Evolutionary conservation across 2,329 filamentous ascomycete species (phyloP).

Genomic region (Arthrobotrys sphaeroides): DNA sequence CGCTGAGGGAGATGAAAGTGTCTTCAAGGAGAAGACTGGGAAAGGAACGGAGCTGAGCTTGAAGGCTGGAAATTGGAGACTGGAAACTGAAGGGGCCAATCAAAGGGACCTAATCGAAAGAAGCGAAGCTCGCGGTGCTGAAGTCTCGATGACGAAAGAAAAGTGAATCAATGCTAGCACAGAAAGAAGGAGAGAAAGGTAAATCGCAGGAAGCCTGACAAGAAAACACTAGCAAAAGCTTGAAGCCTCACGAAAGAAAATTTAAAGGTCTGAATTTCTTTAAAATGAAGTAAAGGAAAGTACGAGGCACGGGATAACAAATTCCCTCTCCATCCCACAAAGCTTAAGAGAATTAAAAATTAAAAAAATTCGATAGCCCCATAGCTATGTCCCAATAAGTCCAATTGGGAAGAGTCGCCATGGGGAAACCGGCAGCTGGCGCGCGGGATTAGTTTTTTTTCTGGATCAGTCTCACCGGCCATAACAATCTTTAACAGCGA

Average conservation of each 20-base stretch:
- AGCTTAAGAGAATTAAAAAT: neutral
- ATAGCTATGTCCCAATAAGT: no score
- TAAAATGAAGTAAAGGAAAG: neutral
- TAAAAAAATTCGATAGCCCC: neutral
- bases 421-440: neutral
- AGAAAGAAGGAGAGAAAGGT: neutral
- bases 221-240: neutral
- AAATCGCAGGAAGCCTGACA: neutral
- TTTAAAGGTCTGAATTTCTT: no score
- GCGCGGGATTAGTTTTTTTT: conserved; percentile 36
- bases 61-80: neutral
- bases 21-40: neutral
- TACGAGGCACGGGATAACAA: conserved; percentile 37
- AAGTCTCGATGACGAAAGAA: neutral
- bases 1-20: neutral
- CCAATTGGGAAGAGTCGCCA: neutral
- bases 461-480: conserved; percentile 27
- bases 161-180: neutral
- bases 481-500: conserved; percentile 32
- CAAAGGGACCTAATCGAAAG: neutral
- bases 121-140: neutral
- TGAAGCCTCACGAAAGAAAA: neutral
- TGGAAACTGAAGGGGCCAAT: no score
- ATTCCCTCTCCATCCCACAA: conserved; percentile 20
- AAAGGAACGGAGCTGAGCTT: conserved; percentile 7